Conservation (phyloP, 192 early-diverging fungal species). For the Coemansia sp. region DNA sequence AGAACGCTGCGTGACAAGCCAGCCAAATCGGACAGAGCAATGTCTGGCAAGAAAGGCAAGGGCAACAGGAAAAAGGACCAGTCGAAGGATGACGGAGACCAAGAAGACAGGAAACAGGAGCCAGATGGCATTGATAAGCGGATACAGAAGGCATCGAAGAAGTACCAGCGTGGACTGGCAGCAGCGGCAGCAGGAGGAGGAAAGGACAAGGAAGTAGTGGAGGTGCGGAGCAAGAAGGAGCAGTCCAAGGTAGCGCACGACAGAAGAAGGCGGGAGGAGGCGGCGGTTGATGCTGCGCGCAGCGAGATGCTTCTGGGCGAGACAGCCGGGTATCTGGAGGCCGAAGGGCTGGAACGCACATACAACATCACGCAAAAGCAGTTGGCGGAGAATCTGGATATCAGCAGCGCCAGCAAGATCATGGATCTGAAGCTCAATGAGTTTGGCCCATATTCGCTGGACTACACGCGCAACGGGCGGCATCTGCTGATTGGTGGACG, state of each 20-base stretch:
- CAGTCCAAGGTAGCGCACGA: constrained; percentile 62
- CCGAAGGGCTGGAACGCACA: constrained; percentile 89
- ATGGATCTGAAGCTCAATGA: constrained; percentile 76
- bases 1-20: constrained; percentile 22
- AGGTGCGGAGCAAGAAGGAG: constrained; percentile 70
- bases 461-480: constrained; percentile 88
- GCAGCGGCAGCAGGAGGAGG: too few species aligned
- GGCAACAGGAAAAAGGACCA: neutral
- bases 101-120: constrained; percentile 8
- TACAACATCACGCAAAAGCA: constrained; percentile 79
- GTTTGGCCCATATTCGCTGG: constrained; percentile 86
- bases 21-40: constrained; percentile 13
- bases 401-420: constrained; percentile 73
- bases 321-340: constrained; percentile 79
- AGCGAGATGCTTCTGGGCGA: constrained; percentile 78
- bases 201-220: constrained; percentile 9
- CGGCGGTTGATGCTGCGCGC: constrained; percentile 71
- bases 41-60: constrained; percentile 3
- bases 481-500: constrained; percentile 73
- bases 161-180: constrained; percentile 35
- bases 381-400: constrained; percentile 68
- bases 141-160: constrained; percentile 21
- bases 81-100: neutral
- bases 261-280: constrained; percentile 65
- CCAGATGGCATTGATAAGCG: constrained; percentile 13